Base-by-base conservation (phyloP, 441 rosid species). In the Dalechampia spathulata region DNA sequence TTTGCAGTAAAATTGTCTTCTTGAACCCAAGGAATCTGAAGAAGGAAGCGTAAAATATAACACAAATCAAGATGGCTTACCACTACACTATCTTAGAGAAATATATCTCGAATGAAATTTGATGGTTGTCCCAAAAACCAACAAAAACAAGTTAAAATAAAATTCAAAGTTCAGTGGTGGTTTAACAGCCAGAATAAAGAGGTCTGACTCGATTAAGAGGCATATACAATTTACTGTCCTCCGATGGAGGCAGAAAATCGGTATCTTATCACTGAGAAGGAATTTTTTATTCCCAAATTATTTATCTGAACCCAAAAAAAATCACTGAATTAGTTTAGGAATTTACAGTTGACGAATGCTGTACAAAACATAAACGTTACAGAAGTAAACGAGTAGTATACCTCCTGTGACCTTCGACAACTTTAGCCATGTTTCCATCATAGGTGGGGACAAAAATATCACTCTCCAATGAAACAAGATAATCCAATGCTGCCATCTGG, bases 351-450 rank as follows among this genome's bases (percentile, higher is more conserved):
- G 11, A 41, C 7, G 4, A 8, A 41, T 41, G 8, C 0, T 27
- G 23, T 11, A 10, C 11, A 45, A 20, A 27, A 49, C 9, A 46
- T 40, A 47, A 16, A 47, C 16, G 16, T 8, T 15, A 40, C 16
- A 15, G 15, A 25, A 30, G 17, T 15, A 44, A 42, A 42, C 10
- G 19, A 26, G 7, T 32, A 1, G 8, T 22, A 50, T 74, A 90
- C 97, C 97, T 85, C 61, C 97, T 84, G 75, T 90, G 97, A 64
- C 97, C 97, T 82, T 87, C 97, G 16, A 90, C 96, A 46, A 90
- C 96, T 76, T 85, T 90, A 9, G 97, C 97, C 97, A 90, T 90
- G 82, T 90, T 90, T 52, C 97, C 97, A 57, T 87, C 88, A 64
- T 83, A 90, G 1, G 97, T 90, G 41, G 97, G 97, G 47, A 90